A percentile compares a stretch with the other conserved stretches of the same genome.
These are phyloP conservation scores for Wickerhamomyces chaumierensis DNA, from an alignment of 805 yeast genomes.

Conservation along the genomic window DNA sequence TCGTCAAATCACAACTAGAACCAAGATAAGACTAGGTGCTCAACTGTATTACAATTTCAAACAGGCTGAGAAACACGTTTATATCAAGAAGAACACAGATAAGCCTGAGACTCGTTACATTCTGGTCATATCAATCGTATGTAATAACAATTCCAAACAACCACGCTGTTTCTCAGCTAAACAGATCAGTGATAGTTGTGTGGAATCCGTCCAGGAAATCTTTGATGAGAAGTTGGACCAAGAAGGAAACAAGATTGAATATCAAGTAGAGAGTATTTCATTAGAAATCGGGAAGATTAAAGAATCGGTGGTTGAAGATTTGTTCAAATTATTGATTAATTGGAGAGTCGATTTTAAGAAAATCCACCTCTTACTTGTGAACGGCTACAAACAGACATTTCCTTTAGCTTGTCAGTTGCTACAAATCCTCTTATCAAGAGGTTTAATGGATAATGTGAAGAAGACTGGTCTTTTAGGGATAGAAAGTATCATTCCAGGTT, in stretches of 20 bases:
- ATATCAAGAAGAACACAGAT: constrained; percentile 18
- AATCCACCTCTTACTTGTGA: constrained; percentile 37
- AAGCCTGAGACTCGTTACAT: constrained; percentile 15
- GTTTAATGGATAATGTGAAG: constrained; percentile 10
- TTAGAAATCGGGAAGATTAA: constrained; percentile 23
- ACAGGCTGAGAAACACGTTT: constrained; percentile 25
- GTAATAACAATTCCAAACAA: constrained; percentile 17
- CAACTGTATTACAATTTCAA: constrained; percentile 25
- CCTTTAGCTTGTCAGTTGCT: constrained; percentile 37
- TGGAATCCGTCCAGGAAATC: constrained; percentile 20
- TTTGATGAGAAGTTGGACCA: constrained; percentile 1
- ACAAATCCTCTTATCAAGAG: constrained; percentile 29
- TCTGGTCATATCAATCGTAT: constrained; percentile 22
- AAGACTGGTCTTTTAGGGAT: constrained; percentile 22
- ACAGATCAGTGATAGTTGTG: constrained; percentile 17
- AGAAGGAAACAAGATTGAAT: background rate
- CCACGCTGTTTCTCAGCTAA: constrained; percentile 3
- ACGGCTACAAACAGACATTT: constrained; percentile 42
- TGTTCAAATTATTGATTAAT: constrained; percentile 31
- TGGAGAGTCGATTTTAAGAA: constrained; percentile 37
- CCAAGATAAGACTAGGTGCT: constrained; percentile 23
- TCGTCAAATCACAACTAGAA: constrained; percentile 22
- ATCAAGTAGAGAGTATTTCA: constrained; percentile 19
- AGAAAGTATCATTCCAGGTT: constrained; percentile 28
- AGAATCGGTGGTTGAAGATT: constrained; percentile 27